Evolutionary conservation across 345 rosid species (phyloP), one percentile per base, ranked within the genome.

Genomic region (Gossypium anomalum): DNA sequence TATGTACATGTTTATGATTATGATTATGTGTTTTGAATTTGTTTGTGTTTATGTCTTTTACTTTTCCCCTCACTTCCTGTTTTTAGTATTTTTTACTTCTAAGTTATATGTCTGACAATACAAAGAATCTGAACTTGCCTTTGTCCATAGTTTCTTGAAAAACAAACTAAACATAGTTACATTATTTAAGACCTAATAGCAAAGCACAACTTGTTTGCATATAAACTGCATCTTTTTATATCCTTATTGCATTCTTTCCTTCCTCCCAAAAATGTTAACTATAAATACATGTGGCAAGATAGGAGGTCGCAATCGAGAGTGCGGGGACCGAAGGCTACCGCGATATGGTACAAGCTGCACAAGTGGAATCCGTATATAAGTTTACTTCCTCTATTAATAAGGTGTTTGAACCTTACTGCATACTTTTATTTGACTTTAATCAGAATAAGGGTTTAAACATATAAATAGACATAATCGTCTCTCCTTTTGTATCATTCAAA

Each of bases 281-380:
- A 4, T 29, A 27, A 27, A 27, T 27, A 27, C 29, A 27, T 27
- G 29, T 27, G 3, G 29, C 29, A 27, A 27, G 29, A 27, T 27
- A 27, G 4, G 0, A 0, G 29, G 29, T 27, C 0, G 4, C 29
- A 27, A 27, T 27, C 29, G 4, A 3, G 29, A 27, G 29, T 3
- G 29, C 4, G 0, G 29, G 4, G 4, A 27, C 3, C 0, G 4
- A 0, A 27, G 29, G 29, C 29, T 4, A 3, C 4, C 4, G 4
- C 4, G 4, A 2, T 3, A 27, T 3, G 3, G 4, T 27, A 27
- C 4, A 27, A 27, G 4, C 4, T 27, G 4, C 0, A 27, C 29
- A 27, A 27, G 4, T 27, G 3, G 29, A 27, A 27, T 27, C 0
- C 0, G 0, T 27, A 3, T 27, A 3, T 27, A 27, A 27, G 4